These are phyloP conservation scores for Hordeum marinum DNA, from an alignment of 176 grass and related monocot species.

Conservation along the genomic window DNA sequence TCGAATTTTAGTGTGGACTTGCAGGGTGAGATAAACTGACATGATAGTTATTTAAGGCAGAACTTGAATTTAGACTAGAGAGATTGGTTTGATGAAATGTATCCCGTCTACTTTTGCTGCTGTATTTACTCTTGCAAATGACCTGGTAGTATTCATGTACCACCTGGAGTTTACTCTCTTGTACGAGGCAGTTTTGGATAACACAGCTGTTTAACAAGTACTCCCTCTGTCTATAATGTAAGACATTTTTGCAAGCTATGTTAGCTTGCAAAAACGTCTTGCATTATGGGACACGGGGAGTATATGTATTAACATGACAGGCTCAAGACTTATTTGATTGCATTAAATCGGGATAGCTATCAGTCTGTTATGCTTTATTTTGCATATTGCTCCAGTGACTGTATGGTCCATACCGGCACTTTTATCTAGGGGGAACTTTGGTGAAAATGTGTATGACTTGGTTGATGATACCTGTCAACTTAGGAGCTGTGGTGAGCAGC, in stretches of 20 bases:
- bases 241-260: too few relatives aligned
- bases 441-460: neutral
- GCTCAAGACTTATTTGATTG: slow-evolving; percentile 7
- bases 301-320: neutral
- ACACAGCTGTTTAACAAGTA: neutral
- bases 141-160: neutral
- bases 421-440: neutral
- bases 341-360: neutral
- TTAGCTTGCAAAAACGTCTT: too few relatives aligned
- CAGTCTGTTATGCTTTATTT: neutral
- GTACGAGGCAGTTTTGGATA: neutral
- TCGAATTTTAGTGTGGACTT: neutral
- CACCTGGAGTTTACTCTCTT: neutral
- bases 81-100: neutral
- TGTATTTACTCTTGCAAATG: neutral
- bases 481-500: neutral
- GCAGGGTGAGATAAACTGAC: neutral
- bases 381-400: neutral
- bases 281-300: too few relatives aligned
- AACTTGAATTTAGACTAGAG: neutral
- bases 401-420: neutral
- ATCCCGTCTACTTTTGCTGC: neutral
- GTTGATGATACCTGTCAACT: neutral
- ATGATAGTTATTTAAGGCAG: neutral
- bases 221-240: too few relatives aligned